Base-by-base conservation (phyloP, 164 flowering plant genomes). In the Pachysandra terminalis region DNA sequence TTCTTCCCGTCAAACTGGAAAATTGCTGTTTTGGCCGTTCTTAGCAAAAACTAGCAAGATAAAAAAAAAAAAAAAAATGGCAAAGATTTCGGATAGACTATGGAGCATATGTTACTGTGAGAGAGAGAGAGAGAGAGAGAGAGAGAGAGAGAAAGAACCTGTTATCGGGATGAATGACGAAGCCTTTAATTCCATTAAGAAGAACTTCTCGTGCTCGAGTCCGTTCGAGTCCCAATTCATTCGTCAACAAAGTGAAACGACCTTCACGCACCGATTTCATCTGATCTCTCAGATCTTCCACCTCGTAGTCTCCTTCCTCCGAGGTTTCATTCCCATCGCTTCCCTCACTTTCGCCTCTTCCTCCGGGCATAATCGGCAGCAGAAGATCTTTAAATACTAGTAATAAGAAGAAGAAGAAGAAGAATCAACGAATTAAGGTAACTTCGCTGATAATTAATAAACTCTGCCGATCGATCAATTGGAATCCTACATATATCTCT, bases 201-300 rank as follows among this genome's bases (percentile, higher is more conserved):
- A 76, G 56, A 21, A 53, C 24, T 9, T 67, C 73, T 13, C 73
- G 56, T 23, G 69, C 52, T 22, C 78, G 59, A 41, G 27, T 26
- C 27, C 13, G n/a, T 7, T 61, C 48, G 10, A 69, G 37, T 15
- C 66, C 56, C 17, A 76, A 62, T 65, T 74, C 80, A 15, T 53
- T 66, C 21, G 67, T 8, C 15, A 81, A 22, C 62, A 74, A 67
- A 35, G 45, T 28, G 56, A 83, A 64, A 63, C 70, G 73, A 35
- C 73, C 73, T 19, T 56, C 74, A 17, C 75, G 64, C 9, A 81
- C 81, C 37, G 82, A 77, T n/a, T 56, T 49, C 15, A 78, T 74
- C 41, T 72, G 37, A 19, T 84, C 83, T 5, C 68, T 77, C 25
- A 81, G 37, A 14, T 70, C 74, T 12, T 81, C 81, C 60, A 83